Base-by-base conservation (phyloP, 202 grass and related monocot species). In the Elaeis oleifera region DNA sequence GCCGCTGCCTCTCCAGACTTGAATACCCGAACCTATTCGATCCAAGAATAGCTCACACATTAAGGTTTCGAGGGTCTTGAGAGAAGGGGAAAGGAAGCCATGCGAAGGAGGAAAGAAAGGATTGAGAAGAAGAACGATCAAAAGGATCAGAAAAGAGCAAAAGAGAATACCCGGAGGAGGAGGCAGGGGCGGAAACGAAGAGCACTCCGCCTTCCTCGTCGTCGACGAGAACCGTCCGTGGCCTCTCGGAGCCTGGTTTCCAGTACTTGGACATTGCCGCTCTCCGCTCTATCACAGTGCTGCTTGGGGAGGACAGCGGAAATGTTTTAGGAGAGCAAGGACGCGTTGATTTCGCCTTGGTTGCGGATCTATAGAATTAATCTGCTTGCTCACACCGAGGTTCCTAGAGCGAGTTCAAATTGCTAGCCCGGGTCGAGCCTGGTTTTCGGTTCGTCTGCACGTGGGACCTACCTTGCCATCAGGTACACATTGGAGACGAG, bases 191-290 rank as follows among this genome's bases (percentile, higher is more conserved):
- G n/a, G 84, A 67, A 29, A 97, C 69, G 68, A 97, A 89, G 61
- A 97, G 71, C 13, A 92, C 85, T 57, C 92, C 84, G 23, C 88
- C 92, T 71, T 97, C 92, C 71, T 97, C 88, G 2, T 92, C 84
- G 52, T 97, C 88, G 62, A 97, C 76, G 64, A 97, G 77, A 28
- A 75, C 54, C 21, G 88, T 67, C 44, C 61, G 82, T 24, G 88
- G 94, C 71, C 80, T 79, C 60, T 86, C 88, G 71, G 84, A 79
- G 16, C 92, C 87, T 17, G 87, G 84, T 23, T 67, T 85, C 88
- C 84, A 97, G 77, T 86, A 97, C 59, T 72, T 85, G 32, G 92
- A 78, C 88, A 92, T 96, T 29, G 54, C 32, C 54, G 24, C 58
- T 49, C 67, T n/a, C 65, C 36, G 9, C 8, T 13, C 36, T 14